These are phyloP conservation scores for Coemansia sp. DNA, from an alignment of 192 early-diverging fungal genomes.

Conservation along the genomic window DNA sequence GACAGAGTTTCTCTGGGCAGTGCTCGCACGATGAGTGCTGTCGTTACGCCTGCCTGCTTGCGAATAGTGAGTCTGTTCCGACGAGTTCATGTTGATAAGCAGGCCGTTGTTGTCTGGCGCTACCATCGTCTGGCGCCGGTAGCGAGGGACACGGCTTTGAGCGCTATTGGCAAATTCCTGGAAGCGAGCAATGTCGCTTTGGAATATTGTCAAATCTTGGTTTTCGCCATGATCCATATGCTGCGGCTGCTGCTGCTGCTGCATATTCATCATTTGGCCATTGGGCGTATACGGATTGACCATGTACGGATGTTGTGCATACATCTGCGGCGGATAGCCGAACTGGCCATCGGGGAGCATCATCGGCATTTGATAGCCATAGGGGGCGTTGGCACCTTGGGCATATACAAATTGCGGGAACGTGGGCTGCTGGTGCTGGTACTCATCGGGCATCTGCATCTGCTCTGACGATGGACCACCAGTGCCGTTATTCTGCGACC, in stretches of 20 bases:
- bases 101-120: neutral
- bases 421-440: neutral
- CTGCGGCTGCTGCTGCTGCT: neutral
- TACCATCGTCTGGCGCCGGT: neutral
- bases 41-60: neutral
- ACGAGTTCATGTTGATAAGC: neutral
- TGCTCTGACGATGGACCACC: neutral
- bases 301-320: neutral
- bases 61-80: neutral
- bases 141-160: neutral
- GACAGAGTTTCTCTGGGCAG: no score
- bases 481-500: neutral
- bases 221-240: neutral
- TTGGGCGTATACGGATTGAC: neutral
- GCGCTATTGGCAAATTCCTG: neutral
- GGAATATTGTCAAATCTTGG: neutral
- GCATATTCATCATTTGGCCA: no score
- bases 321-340: no score
- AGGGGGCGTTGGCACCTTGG: no score
- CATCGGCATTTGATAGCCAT: no score
- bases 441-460: neutral
- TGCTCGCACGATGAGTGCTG: no score
- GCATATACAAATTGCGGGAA: neutral
- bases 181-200: neutral
- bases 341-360: no score